A percentile compares a stretch with the other conserved stretches of the same genome.
Evolutionary conservation across 1,139 yeast species (phyloP).

Genomic region (Sugiyamaella pinicola): DNA sequence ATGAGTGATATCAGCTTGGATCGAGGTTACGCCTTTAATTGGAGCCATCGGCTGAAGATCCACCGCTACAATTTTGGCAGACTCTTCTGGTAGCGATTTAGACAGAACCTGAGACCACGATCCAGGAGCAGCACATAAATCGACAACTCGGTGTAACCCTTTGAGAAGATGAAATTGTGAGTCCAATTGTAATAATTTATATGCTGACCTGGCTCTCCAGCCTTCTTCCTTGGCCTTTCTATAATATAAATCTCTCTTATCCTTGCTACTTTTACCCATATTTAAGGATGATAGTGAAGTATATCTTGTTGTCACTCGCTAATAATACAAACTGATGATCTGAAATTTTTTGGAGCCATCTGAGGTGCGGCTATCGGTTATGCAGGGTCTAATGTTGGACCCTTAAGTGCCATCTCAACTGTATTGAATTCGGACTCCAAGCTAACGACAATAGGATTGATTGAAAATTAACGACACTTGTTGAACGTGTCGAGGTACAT

Average conservation of each 20-base stretch:
- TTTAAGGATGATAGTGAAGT: neutral
- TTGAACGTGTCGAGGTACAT: constrained; percentile 14
- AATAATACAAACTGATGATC: neutral
- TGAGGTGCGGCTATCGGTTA: neutral
- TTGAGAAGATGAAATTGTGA: constrained; percentile 84
- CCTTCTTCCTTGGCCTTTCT: constrained; percentile 97
- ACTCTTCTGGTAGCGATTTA: constrained; percentile 26
- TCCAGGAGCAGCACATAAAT: constrained; percentile 98
- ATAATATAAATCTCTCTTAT: constrained; percentile 86
- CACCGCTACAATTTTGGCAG: constrained; percentile 83
- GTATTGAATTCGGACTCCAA: neutral
- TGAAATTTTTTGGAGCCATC: constrained; percentile 3
- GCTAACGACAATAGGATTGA: neutral
- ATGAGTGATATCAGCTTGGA: constrained; percentile 97
- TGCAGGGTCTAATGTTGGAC: constrained; percentile 5
- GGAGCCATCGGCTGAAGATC: constrained; percentile 98
- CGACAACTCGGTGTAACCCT: constrained; percentile 81
- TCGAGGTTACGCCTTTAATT: constrained; percentile 77
- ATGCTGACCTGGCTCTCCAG: constrained; percentile 95
- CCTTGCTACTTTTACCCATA: constrained; percentile 96
- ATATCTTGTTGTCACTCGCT: neutral
- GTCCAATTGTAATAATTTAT: constrained; percentile 83
- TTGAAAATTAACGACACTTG: constrained; percentile 5
- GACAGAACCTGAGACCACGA: constrained; percentile 98
- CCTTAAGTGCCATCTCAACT: too few relatives aligned